Base-by-base conservation (phyloP, 1,284 basidiomycete species). In the Rhodotorula sp. region DNA sequence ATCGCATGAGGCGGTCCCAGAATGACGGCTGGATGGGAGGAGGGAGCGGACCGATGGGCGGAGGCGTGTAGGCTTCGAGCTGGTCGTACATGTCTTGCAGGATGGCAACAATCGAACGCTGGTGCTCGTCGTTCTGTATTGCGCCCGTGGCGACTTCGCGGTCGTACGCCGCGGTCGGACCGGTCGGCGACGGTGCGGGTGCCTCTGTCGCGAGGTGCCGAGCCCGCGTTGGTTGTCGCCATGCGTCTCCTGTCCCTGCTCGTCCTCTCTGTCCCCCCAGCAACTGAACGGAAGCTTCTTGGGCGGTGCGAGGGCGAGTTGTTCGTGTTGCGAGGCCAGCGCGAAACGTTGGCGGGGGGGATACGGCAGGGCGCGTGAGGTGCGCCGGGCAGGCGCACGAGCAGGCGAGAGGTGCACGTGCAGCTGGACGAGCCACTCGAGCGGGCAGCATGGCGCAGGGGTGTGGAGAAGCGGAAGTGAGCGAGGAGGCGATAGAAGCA, bases 81-180 rank as follows among this genome's bases (percentile, higher is more conserved):
- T 87, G 84, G 68, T 91, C 84, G 80, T 96, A 89, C 70, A 98
- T 82, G 85, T 36, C 81, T 80, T 98, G 90, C 20, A 99, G 84
- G 74, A 88, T 86, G 78, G 87, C 82, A 68, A 98, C 88, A 76
- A 98, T 95, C 46, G 84, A 84, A 46, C 88, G 87, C 80, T 99
- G 95, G 81, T 94, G 88, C 13, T 86, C 84, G 79, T 99, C 95
- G 60, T 88, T 84, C 29, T 86, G 84, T 57, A 99, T 82, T 2
- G 86, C 80, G 22, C 91, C 90, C n/a, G 83, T 80, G 9, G 85
- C 81, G 57, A 97, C 86, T 56, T 95, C 86, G 73, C 85, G 83
- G 73, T 88, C 84, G 82, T 98, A 98, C 62, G 88, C 87, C 49
- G 84, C 80, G 59, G 88, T 81, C 11, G 91, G 92, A 1, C 77